phyloP scores from a whole-genome alignment of 768 basidiomycete genomes.

The Lactarius evosmus region DNA sequence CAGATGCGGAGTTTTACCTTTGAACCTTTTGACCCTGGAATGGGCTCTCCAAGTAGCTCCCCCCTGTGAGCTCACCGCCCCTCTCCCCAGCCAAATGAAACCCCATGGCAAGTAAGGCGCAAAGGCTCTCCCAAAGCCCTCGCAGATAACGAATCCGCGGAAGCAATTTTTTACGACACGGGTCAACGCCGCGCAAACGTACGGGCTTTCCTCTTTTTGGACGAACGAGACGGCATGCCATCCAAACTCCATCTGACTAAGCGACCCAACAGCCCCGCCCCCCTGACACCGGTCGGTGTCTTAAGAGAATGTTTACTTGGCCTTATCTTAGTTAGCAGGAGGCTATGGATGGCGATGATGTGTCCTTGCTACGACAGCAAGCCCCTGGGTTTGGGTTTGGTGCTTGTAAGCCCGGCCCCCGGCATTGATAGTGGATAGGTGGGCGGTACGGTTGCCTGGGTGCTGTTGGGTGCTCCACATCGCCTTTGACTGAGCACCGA shows the following conservation, averaged over 20 bases:
- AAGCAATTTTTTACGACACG: neutral
- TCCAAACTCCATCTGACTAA: conserved; percentile 9
- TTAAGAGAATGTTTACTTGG: too few species aligned
- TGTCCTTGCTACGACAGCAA: too few species aligned
- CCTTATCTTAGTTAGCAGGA: too few species aligned
- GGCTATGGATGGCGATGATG: neutral
- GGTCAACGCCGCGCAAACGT: conserved; percentile 8
- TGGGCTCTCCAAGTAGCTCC: too few species aligned
- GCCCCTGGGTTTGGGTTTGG: neutral
- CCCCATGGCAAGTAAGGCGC: neutral
- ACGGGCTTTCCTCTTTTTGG: conserved; percentile 1
- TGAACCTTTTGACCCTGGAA: neutral
- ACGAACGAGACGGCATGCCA: neutral
- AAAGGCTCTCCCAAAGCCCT: neutral
- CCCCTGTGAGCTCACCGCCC: neutral
- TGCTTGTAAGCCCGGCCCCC: neutral
- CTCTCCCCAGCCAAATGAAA: neutral
- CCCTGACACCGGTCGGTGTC: neutral
- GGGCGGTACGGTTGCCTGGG: neutral
- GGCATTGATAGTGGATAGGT: neutral
- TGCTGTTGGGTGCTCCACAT: neutral
- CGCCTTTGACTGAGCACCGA: neutral
- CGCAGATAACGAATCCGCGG: conserved; percentile 6
- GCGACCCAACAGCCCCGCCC: neutral
- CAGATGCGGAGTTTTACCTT: conserved; percentile 18